Conservation (phyloP, 2,329 filamentous ascomycete species). For the Penicillium corylophilum region DNA sequence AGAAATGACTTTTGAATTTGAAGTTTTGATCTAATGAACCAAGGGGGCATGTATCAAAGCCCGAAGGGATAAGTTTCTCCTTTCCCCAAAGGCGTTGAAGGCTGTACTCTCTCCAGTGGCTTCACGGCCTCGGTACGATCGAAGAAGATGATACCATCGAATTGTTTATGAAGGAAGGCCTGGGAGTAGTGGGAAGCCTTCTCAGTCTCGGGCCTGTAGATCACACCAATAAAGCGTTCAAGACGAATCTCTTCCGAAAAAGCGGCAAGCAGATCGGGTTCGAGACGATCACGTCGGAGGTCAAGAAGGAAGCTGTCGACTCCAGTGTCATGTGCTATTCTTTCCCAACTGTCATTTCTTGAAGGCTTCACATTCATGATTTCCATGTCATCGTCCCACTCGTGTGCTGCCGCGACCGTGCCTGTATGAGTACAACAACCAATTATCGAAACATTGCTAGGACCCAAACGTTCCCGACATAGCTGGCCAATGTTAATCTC, state of each 20-base stretch:
- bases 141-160: conserved; percentile 54
- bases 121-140: conserved; percentile 48
- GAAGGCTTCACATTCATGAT: conserved; percentile 51
- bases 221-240: conserved; percentile 56
- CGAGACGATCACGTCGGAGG: conserved; percentile 39
- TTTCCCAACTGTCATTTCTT: conserved; percentile 50
- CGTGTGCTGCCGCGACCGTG: conserved; percentile 53
- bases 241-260: conserved; percentile 40
- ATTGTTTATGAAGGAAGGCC: conserved; percentile 49
- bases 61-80: conserved; percentile 56
- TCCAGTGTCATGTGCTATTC: conserved; percentile 49
- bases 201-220: conserved; percentile 53
- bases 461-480: conserved; percentile 48
- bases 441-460: conserved; percentile 43
- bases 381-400: conserved; percentile 54
- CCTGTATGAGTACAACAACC: conserved; percentile 53
- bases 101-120: conserved; percentile 49
- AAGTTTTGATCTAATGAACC: no score
- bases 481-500: conserved; percentile 56
- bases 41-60: conserved; percentile 28
- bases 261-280: conserved; percentile 36
- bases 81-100: conserved; percentile 41
- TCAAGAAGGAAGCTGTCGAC: conserved; percentile 50
- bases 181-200: conserved; percentile 51
- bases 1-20: no score